Conservation (phyloP, 1,139 yeast species). For the Yamadazyma triangularis region DNA sequence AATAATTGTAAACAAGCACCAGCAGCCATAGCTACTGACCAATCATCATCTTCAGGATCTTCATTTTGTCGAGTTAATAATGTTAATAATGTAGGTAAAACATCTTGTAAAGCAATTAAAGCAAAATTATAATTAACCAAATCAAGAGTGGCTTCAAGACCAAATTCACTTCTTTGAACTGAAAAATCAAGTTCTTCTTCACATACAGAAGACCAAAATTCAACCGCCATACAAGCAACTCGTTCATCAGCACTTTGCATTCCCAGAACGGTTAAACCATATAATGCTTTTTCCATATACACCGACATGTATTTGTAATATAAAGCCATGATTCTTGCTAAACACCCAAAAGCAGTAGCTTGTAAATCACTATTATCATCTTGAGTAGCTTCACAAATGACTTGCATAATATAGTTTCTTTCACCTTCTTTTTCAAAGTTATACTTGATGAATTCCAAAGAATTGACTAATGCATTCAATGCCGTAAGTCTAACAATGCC, state of each 20-base stretch:
- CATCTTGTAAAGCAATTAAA: slow-evolving; percentile 73
- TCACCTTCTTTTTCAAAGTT: slow-evolving; percentile 94
- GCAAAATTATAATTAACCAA: slow-evolving; percentile 69
- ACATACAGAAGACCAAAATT: slow-evolving; percentile 96
- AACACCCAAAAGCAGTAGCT: slow-evolving; percentile 93
- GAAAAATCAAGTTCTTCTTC: slow-evolving; percentile 90
- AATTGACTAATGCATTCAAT: slow-evolving; percentile 83
- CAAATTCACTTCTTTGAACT: slow-evolving; percentile 58
- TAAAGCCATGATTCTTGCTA: slow-evolving; percentile 86
- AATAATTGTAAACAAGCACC: slow-evolving; percentile 94
- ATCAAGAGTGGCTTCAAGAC: slow-evolving; percentile 29
- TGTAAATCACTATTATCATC: slow-evolving; percentile 77
- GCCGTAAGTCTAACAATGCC: slow-evolving; percentile 82
- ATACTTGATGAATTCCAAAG: slow-evolving; percentile 81
- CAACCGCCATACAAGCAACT: slow-evolving; percentile 98
- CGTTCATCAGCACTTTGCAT: slow-evolving; percentile 84
- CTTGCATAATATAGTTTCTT: slow-evolving; percentile 96
- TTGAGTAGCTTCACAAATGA: slow-evolving; percentile 97
- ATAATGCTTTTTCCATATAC: slow-evolving; percentile 96
- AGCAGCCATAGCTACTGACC: slow-evolving; percentile 99
- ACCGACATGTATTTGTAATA: slow-evolving; percentile 88
- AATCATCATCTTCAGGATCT: slow-evolving; percentile 89
- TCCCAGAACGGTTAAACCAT: slow-evolving; percentile 83
- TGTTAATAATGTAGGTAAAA: slow-evolving; percentile 78
- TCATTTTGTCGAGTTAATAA: slow-evolving; percentile 87